Base-by-base conservation (phyloP, 164 flowering plant genomes). In the Echeveria elegans region DNA sequence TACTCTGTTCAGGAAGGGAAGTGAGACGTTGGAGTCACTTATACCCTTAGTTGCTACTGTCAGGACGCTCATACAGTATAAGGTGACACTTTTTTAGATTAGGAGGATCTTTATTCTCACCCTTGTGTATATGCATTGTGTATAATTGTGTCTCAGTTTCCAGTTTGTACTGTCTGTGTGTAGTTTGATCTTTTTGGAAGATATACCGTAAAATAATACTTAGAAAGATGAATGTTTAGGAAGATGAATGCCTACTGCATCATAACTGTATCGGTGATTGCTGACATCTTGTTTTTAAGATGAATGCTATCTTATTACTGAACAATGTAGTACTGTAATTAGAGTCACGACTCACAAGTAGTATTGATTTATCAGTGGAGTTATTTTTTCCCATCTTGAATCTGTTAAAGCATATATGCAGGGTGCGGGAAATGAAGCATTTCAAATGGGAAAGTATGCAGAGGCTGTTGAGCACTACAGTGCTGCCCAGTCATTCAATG, bases 401-500 rank as follows among this genome's bases (percentile, higher is more conserved):
- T 21, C 7, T 6, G 7, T 66, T 47, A n/a, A 36, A 48, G 19
- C 60, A 32, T 63, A 60, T 66, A 53, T 75, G 64, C 82, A 94
- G 97, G 82, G 74, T 67, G 85, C 86, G 28, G 99, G 99, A 47
- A 95, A 95, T 84, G 89, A 87, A 79, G 90, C 96, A 36, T 85
- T 88, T 77, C 82, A 71, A 52, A 74, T 85, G 19, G 84, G 90
- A 74, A 85, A 69, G 67, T 84, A 86, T 76, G 47, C 81, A 28
- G 94, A 89, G 80, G 99, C 99, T 72, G 63, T 95, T 48, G 97
- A 92, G 68, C 86, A 90, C 77, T 95, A 95, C 74, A 82, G 92
- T 52, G 74, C 82, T 71, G 99, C 99, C 65, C 76, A 92, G 72
- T 85, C 86, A 38, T 85, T 79, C 80, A 90, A 79, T 75, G 70